Base-by-base conservation (phyloP, 164 flowering plant species). In the Chimonanthus salicifolius region DNA sequence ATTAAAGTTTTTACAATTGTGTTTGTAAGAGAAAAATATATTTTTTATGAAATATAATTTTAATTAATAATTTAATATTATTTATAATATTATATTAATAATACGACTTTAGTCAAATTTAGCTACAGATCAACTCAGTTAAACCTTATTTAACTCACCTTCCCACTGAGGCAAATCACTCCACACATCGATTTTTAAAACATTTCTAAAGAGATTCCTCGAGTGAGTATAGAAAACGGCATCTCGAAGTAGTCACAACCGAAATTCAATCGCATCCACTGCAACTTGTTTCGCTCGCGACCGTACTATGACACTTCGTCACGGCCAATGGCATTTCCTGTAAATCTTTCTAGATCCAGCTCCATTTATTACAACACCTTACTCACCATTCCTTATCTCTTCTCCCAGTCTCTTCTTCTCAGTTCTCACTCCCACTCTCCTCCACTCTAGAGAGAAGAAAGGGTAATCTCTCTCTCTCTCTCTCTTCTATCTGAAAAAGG, bases 391-490 rank as follows among this genome's bases (percentile, higher is more conserved):
- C 33, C 33, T 33, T 33, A 33, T 33, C 20, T 0, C 49, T 13
- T 4, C 47, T 74, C 20, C 78, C 21, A 20, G 4, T 60, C 70
- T 65, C 68, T 16, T 13, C 68, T 65, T 43, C 60, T 54, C 16
- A 13, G 51, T 49, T 15, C 49, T 33, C 72, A 47, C 69, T 4
- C 45, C n/a, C 58, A 54, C 62, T 33, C 33, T 33, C 33, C 33
- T 33, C 33, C 33, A 33, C 33, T 33, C 33, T 33, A 33, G 33
- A 33, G 33, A 33, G 13, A 62, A 43, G 33, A 0, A 33, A 33
- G 33, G 33, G 33, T 33, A 33, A 33, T 33, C 33, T 33, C 50
- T 33, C 73, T 3, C 43, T 49, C 43, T 49, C 9, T 33, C 16
- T 2, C 58, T 20, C 33, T 33, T 33, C 33, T 33, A 0, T 33